Evolutionary conservation across 768 basidiomycete species (phyloP), one percentile per base, ranked within the genome.

Genomic region (Pleurotus djamor): DNA sequence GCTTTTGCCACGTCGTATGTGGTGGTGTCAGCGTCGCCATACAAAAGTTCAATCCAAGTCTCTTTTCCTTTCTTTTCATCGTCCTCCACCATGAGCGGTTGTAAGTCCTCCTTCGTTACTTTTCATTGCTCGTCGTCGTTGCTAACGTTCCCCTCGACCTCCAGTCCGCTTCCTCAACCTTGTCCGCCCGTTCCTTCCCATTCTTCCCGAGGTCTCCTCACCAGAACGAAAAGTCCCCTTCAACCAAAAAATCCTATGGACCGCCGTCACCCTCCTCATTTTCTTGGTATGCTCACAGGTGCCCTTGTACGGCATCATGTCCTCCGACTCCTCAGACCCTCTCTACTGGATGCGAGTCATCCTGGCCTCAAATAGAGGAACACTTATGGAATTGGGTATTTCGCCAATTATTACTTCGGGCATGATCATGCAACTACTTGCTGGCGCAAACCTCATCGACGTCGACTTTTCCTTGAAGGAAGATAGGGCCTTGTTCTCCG

Each of bases 301-400:
- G 35, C 97, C 97, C 5, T 83, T 99, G 49, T 99, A 98, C 75
- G 97, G 97, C 63, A 98, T 99, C 86, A 96, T 98, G 89, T 97
- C 94, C 33, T 97, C 95, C 60, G 96, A 99, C 83, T 97, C 95
- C 65, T 94, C 94, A 57, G 96, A 99, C 79, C 97, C 97, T 12
- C 87, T 99, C 45, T 98, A 97, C 80, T 98, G 96, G 97, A 95
- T 98, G 91, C 92, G 96, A 76, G 96, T 96, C 79, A 98, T 99
- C 77, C 86, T 99, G 61, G 96, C 97, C 21, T 97, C 94, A 5
- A 98, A 98, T 79, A 86, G 96, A 61, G 97, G 97, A 63, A 98
- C 97, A 1, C 88, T 98, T 62, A 99, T 99, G 97, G 97, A 99
- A 76, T 87, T 99, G 61, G 96, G 97, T 61, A 98, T 98, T 67